phyloP scores from a whole-genome alignment of 768 basidiomycete species.

The Leccinum ochraceum region DNA sequence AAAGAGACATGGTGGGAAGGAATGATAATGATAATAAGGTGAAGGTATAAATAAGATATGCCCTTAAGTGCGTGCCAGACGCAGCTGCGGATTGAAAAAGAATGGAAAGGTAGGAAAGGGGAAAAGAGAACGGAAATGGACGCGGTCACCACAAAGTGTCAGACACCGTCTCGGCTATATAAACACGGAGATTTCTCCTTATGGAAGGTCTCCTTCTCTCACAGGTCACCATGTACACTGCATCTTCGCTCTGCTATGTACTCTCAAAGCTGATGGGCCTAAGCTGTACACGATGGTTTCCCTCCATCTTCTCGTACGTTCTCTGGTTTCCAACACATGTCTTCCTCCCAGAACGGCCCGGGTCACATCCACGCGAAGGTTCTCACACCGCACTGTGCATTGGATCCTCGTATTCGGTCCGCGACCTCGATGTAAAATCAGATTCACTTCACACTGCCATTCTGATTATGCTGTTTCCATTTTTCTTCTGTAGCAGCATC shows the following conservation, averaged over 20 bases:
- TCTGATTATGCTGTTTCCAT: background rate
- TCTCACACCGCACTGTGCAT: background rate
- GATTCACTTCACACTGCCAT: slow-evolving; percentile 2
- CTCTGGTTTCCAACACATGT: background rate
- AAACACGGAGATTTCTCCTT: background rate
- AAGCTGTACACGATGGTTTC: too few relatives aligned
- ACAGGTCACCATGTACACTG: slow-evolving; percentile 2
- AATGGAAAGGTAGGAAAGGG: background rate
- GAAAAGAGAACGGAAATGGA: slow-evolving; percentile 13
- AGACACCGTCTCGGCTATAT: slow-evolving; percentile 1
- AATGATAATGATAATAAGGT: background rate
- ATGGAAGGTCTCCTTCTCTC: background rate
- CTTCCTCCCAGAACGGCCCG: background rate
- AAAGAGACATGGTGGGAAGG: slow-evolving; percentile 33
- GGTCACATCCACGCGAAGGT: background rate
- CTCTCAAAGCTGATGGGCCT: background rate
- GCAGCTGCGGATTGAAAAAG: slow-evolving; percentile 9
- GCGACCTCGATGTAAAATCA: background rate
- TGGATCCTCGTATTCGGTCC: background rate
- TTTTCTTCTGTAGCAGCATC: background rate
- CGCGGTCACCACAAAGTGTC: slow-evolving; percentile 19
- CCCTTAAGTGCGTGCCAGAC: slow-evolving; percentile 27
- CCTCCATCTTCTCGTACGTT: background rate
- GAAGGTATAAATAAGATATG: background rate
- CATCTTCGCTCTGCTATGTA: background rate